Base-by-base conservation (phyloP, 495 filamentous ascomycete species). In the Filosporella fistucella region DNA sequence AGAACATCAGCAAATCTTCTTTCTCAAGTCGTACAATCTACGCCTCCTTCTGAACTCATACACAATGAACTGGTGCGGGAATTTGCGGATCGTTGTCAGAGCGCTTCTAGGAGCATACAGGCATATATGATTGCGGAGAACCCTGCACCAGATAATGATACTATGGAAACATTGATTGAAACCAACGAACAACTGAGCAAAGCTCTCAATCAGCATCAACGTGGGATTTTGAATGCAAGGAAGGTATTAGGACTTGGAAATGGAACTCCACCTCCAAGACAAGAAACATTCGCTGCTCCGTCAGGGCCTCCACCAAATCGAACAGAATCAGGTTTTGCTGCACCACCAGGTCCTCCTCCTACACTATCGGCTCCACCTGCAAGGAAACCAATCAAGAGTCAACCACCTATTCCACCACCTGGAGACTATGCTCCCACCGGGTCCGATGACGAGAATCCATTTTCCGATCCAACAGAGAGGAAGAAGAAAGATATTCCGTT, bases 131-230 rank as follows among this genome's bases (percentile, higher is more conserved):
- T 82, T 28, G 75, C 81, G 36, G 81, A 84, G 14, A 76, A 84
- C 55, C 91, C 91, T 0, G 56, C 79, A 1, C 90, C 90, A 3
- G 93, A 99, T 59, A 89, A 91, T 60, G 86, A 95, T 57, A 97
- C 93, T 1, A 80, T 99, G 64, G 78, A 89, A 50, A 91, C 82
- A 16, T 67, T 99, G 37, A 95, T 99, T 61, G 91, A 97, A 65
- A 91, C 89, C 29, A 95, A 94, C 60, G 94, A 97, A 57, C 82
- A 89, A 59, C 71, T 98, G 16, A 81, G 82, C 20, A 76, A 84
- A 14, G 81, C 90, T 0, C 66, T 89, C 7, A 89, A 78, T 44
- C 81, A 86, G 43, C 85, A 96, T 66, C 86, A 90, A 58, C 81
- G 86, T 20, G 84, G 88, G 13, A 68, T 95, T 49, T 74, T 95